Evolutionary conservation across 108 stramenopile genomes (phyloP).

Genomic region (Nitzschia inconspicua): DNA sequence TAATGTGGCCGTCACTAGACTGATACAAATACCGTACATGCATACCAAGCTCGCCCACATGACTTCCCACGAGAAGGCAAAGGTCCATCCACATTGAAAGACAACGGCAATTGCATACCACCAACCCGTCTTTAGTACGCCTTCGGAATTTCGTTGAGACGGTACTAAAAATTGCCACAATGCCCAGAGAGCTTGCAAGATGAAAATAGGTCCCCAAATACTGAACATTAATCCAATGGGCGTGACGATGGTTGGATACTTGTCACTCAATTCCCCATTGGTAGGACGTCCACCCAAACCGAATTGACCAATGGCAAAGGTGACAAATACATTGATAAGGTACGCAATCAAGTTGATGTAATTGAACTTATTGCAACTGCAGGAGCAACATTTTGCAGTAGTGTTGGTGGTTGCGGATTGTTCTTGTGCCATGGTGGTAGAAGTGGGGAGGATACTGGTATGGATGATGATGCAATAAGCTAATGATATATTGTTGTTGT

Average conservation of each 20-base stretch:
- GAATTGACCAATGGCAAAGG: constrained; percentile 32
- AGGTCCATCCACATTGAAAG: not conserved
- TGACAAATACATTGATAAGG: not conserved
- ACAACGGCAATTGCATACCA: not conserved
- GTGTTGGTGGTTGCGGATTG: not conserved
- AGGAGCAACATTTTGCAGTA: not conserved
- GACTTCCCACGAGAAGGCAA: not conserved
- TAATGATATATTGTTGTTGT: not conserved
- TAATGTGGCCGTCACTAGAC: not conserved
- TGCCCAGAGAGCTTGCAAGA: not conserved
- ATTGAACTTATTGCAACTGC: not conserved
- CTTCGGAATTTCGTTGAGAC: not conserved
- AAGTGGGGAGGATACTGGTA: not conserved
- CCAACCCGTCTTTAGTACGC: not conserved
- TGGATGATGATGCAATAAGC: not conserved
- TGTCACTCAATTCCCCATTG: constrained; percentile 28
- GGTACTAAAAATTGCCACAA: not conserved
- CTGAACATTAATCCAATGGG: not conserved
- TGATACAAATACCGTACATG: not conserved
- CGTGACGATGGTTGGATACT: not conserved
- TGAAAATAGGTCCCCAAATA: constrained; percentile 52
- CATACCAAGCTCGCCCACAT: not conserved
- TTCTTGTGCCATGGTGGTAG: too few relatives aligned
- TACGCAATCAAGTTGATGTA: not conserved
- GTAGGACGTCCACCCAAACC: constrained; percentile 18